Conservation (phyloP, 2,329 filamentous ascomycete genomes). For the Myriosclerotinia scirpicola region DNA sequence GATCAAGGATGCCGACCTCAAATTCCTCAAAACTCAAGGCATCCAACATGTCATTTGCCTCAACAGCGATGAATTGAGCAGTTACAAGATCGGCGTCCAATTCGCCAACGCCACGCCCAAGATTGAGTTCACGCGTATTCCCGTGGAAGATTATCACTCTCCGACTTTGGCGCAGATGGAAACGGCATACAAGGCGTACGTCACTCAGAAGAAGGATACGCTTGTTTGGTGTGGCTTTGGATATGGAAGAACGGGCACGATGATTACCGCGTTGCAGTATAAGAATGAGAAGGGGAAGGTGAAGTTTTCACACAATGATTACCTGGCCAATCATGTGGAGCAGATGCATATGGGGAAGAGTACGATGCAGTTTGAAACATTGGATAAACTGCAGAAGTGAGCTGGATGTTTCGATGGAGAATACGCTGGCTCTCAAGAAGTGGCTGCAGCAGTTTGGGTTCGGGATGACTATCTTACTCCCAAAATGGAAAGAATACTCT, state of each 20-base stretch:
- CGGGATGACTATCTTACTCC: neutral
- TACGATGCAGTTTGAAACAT: constrained; percentile 1
- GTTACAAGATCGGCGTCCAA: neutral
- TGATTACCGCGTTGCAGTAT: constrained; percentile 8
- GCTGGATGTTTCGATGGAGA: neutral
- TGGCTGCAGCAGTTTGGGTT: neutral
- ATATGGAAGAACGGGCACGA: neutral
- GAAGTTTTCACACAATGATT: neutral
- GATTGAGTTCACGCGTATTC: neutral
- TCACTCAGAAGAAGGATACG: neutral
- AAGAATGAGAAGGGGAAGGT: constrained; percentile 3
- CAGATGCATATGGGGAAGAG: neutral
- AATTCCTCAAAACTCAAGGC: neutral
- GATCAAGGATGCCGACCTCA: neutral
- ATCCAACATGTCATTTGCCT: neutral
- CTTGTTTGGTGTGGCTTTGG: neutral
- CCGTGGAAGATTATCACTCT: neutral
- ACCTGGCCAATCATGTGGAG: neutral
- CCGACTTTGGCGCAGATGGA: neutral
- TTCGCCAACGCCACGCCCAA: neutral
- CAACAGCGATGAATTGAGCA: neutral
- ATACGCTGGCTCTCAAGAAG: neutral
- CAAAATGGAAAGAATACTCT: neutral
- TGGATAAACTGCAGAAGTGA: neutral
- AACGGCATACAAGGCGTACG: neutral